These are phyloP conservation scores for Chaetomium globosum DNA, from an alignment of 2,329 filamentous ascomycete genomes.

Conservation along the genomic window DNA sequence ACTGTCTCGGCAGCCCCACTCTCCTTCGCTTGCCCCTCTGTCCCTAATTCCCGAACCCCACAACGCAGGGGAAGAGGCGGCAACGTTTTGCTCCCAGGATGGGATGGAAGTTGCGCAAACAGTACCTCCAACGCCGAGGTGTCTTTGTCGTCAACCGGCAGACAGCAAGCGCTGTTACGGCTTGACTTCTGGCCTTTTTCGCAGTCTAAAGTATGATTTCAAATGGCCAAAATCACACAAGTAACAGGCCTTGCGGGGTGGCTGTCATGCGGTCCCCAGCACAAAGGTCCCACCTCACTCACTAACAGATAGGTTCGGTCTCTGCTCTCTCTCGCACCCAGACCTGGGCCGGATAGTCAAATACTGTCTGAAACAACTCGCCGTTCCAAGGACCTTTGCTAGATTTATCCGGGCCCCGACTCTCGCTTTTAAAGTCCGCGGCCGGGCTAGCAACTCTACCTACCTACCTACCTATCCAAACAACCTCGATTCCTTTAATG, in stretches of 20 bases:
- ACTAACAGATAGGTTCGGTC: constrained; percentile 7
- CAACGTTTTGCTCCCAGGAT: neutral
- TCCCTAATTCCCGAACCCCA: constrained; percentile 28
- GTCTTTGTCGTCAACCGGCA: neutral
- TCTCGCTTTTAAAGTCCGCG: neutral
- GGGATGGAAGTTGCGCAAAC: neutral
- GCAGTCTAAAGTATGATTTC: neutral
- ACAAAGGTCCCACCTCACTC: neutral
- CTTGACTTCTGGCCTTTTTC: neutral
- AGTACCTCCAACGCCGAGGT: neutral
- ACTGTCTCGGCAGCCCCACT: constrained; percentile 17
- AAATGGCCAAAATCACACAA: neutral
- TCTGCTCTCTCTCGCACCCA: neutral
- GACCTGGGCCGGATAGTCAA: neutral
- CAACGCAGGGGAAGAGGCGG: neutral
- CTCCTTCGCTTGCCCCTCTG: constrained; percentile 24
- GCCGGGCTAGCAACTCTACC: neutral
- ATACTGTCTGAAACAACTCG: constrained; percentile 12
- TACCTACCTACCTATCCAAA: too few species aligned
- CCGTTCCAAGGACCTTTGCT: neutral
- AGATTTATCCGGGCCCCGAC: constrained; percentile 18
- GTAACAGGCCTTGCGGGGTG: neutral
- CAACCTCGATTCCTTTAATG: constrained; percentile 15
- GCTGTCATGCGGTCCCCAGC: too few species aligned
- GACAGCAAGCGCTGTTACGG: neutral